Percentiles rank a stretch among this genome's conserved stretches.
These are phyloP conservation scores for Aureobasidium sp. DNA, from an alignment of 2,329 filamentous ascomycete species.

Conservation along the genomic window DNA sequence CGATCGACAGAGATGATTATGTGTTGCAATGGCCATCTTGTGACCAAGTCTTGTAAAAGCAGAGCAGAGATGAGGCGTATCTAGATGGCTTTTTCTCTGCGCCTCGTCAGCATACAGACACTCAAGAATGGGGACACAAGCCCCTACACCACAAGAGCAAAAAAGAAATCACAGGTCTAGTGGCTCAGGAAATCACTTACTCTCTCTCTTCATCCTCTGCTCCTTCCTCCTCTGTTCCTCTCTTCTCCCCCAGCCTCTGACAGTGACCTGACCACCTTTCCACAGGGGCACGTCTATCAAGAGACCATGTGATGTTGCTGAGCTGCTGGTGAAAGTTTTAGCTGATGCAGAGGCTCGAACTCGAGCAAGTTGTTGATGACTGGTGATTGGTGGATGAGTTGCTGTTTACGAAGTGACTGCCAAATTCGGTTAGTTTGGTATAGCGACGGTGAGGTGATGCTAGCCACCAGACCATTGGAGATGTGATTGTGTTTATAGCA, in stretches of 20 bases:
- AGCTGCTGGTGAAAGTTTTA: background rate
- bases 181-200: background rate
- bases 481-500: background rate
- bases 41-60: no score
- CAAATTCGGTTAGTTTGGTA: background rate
- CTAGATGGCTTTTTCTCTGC: no score
- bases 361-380: background rate
- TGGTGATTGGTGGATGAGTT: background rate
- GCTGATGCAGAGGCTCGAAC: background rate
- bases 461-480: background rate
- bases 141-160: background rate
- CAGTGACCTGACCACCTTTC: background rate
- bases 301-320: background rate
- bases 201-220: background rate
- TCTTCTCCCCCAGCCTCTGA: background rate
- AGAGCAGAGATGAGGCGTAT: no score
- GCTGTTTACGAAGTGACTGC: background rate
- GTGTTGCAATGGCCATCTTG: no score
- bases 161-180: background rate
- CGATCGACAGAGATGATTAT: no score
- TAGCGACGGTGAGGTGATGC: background rate
- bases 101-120: no score
- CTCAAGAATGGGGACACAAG: background rate
- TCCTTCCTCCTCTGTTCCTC: background rate
- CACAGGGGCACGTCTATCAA: background rate